Evolutionary conservation across 2,329 filamentous ascomycete species (phyloP).

Genomic region (Fusarium equiseti): DNA sequence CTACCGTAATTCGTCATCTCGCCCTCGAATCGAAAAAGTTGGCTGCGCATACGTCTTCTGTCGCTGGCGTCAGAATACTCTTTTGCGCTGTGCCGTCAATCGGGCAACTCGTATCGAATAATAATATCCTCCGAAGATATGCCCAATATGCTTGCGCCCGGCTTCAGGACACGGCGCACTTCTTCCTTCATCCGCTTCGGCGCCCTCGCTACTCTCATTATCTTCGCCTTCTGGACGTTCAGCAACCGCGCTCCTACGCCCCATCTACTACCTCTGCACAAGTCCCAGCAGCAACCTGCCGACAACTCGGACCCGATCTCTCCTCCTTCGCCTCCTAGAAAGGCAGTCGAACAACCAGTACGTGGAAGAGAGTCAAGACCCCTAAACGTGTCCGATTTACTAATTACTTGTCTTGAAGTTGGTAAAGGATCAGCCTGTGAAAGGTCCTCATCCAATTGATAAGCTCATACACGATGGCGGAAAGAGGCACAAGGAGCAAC

Average conservation of each 20-base stretch:
- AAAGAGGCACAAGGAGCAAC: conserved; percentile 54
- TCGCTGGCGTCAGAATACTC: conserved; percentile 40
- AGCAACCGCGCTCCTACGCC: conserved; percentile 34
- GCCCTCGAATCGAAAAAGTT: conserved; percentile 26
- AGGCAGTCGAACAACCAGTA: conserved; percentile 6
- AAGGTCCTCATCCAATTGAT: conserved; percentile 63
- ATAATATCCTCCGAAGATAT: conserved; percentile 29
- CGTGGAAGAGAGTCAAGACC: neutral
- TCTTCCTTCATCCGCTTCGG: conserved; percentile 59
- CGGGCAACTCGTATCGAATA: conserved; percentile 7
- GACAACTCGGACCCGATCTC: neutral
- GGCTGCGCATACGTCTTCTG: conserved; percentile 35
- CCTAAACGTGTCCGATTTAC: neutral
- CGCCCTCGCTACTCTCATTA: conserved; percentile 53
- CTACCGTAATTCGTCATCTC: conserved; percentile 23
- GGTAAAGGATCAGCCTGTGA: conserved; percentile 12
- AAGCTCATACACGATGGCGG: conserved; percentile 61
- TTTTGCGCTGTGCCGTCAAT: conserved; percentile 23
- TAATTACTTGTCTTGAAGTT: conserved; percentile 9
- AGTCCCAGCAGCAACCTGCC: conserved; percentile 10
- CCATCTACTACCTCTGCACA: conserved; percentile 13
- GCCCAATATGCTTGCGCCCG: conserved; percentile 54
- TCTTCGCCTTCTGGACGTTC: conserved; percentile 50
- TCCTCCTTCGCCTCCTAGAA: neutral
- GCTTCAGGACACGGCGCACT: conserved; percentile 58